Evolutionary conservation across 2,329 filamentous ascomycete genomes (phyloP).

Genomic region (Aureobasidium zeae): DNA sequence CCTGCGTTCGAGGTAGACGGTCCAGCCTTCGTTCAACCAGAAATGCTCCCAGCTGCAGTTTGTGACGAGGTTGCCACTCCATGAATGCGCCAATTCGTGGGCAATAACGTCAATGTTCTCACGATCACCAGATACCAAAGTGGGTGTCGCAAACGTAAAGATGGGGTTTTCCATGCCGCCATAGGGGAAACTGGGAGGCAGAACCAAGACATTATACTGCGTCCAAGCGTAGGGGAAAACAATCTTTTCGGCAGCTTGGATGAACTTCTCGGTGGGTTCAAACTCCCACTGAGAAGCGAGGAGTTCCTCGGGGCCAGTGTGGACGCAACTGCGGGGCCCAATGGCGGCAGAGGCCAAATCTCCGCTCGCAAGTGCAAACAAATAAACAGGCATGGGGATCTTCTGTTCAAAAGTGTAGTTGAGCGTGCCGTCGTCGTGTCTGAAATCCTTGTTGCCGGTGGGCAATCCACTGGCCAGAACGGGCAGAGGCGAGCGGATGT

Average conservation of each 20-base stretch:
- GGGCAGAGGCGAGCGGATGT: conserved; percentile 73
- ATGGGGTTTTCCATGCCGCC: conserved; percentile 71
- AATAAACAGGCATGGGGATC: conserved; percentile 86
- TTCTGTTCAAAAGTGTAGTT: conserved; percentile 82
- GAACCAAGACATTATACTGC: conserved; percentile 83
- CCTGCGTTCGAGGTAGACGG: conserved; percentile 83
- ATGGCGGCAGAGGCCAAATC: conserved; percentile 81
- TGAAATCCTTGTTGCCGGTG: conserved; percentile 42
- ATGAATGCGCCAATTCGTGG: conserved; percentile 67
- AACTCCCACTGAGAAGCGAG: conserved; percentile 82
- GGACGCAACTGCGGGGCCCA: conserved; percentile 75
- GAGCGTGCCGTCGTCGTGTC: conserved; percentile 43
- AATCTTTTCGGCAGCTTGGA: conserved; percentile 70
- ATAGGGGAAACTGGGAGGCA: conserved; percentile 85
- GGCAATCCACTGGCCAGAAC: conserved; percentile 85
- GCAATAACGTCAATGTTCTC: conserved; percentile 96
- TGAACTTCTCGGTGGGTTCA: conserved; percentile 87
- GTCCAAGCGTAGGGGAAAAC: conserved; percentile 90
- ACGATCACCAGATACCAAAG: conserved; percentile 71
- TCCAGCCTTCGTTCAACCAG: conserved; percentile 73
- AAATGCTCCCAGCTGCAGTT: conserved; percentile 77
- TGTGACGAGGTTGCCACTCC: conserved; percentile 80
- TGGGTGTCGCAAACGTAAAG: conserved; percentile 91
- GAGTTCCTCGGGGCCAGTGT: conserved; percentile 80
- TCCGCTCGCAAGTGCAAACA: conserved; percentile 81